Percentiles rank a stretch among this genome's conserved stretches.
These are phyloP conservation scores for Botrytis elliptica DNA, from an alignment of 2,329 filamentous ascomycete species.

Conservation along the genomic window DNA sequence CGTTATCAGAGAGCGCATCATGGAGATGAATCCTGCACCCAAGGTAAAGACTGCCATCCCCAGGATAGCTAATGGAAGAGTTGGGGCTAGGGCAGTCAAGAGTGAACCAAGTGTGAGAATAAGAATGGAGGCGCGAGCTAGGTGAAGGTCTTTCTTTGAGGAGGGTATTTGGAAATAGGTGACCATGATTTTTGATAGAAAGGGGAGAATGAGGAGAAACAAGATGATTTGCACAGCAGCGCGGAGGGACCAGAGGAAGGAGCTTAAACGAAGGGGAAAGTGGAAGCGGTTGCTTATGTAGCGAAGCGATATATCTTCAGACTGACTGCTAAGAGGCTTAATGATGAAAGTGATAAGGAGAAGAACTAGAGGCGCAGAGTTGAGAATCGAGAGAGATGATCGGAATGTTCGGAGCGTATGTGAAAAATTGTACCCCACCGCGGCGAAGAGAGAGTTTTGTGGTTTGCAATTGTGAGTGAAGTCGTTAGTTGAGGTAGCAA, in stretches of 20 bases:
- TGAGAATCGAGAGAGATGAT: conserved; percentile 29
- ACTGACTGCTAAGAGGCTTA: conserved; percentile 23
- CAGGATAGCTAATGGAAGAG: conserved; percentile 27
- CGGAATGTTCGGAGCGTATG: neutral
- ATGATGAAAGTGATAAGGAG: conserved; percentile 34
- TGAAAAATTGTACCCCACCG: conserved; percentile 17
- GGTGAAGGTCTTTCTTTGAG: conserved; percentile 30
- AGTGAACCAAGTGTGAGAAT: conserved; percentile 29
- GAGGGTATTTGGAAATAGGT: conserved; percentile 25
- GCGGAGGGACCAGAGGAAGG: conserved; percentile 33
- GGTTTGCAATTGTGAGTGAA: neutral
- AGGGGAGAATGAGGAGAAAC: conserved; percentile 31
- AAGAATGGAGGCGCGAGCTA: conserved; percentile 29
- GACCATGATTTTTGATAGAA: conserved; percentile 29
- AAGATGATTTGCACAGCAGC: conserved; percentile 33
- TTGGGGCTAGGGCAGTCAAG: conserved; percentile 29
- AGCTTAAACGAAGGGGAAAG: conserved; percentile 29
- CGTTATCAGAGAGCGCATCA: conserved; percentile 31
- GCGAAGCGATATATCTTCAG: conserved; percentile 28
- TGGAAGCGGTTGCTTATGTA: conserved; percentile 35
- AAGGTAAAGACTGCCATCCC: conserved; percentile 33
- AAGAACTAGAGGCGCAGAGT: conserved; percentile 34
- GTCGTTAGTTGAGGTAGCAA: conserved; percentile 14
- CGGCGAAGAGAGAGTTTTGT: conserved; percentile 1
- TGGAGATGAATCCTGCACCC: conserved; percentile 29